Evolutionary conservation across 495 filamentous ascomycete genomes (phyloP).

Genomic region (Cryomyces antarcticus): DNA sequence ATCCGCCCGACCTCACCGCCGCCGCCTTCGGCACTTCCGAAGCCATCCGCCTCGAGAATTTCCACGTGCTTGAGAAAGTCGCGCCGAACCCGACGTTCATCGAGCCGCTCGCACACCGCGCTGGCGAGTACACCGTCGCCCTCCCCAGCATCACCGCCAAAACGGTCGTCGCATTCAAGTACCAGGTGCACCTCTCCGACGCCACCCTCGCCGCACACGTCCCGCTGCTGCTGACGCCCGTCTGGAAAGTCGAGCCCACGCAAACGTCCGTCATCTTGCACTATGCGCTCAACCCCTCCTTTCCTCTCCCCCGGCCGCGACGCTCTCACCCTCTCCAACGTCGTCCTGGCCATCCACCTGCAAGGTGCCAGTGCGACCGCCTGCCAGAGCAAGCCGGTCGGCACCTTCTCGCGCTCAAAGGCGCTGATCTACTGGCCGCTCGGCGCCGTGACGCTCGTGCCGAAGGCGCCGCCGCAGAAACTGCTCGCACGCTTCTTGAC

Average conservation of each 20-base stretch:
- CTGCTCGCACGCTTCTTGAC: conserved; percentile 65
- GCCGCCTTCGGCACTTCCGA: conserved; percentile 30
- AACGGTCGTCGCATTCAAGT: conserved; percentile 77
- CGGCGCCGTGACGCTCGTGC: conserved; percentile 52
- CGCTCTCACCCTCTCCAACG: conserved; percentile 46
- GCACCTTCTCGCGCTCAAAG: conserved; percentile 69
- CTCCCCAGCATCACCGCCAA: conserved; percentile 41
- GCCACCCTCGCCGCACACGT: conserved; percentile 40
- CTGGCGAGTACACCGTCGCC: conserved; percentile 67
- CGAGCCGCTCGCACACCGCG: conserved; percentile 40
- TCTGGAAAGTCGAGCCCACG: conserved; percentile 64
- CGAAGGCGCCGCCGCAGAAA: conserved; percentile 31
- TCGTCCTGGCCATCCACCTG: conserved; percentile 62
- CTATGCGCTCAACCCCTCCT: conserved; percentile 69
- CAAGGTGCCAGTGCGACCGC: conserved; percentile 40
- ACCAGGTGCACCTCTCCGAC: conserved; percentile 67
- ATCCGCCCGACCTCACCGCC: conserved; percentile 31
- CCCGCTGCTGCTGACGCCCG: conserved; percentile 58
- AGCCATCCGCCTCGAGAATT: conserved; percentile 75
- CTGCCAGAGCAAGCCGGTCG: conserved; percentile 54
- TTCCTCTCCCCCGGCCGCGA: conserved; percentile 15
- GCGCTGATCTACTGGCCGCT: conserved; percentile 79
- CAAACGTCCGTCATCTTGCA: conserved; percentile 67
- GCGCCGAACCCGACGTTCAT: conserved; percentile 88
- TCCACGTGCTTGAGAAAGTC: conserved; percentile 75